These are phyloP conservation scores for Aureobasidium vineae DNA, from an alignment of 2,329 filamentous ascomycete species.

Conservation along the genomic window DNA sequence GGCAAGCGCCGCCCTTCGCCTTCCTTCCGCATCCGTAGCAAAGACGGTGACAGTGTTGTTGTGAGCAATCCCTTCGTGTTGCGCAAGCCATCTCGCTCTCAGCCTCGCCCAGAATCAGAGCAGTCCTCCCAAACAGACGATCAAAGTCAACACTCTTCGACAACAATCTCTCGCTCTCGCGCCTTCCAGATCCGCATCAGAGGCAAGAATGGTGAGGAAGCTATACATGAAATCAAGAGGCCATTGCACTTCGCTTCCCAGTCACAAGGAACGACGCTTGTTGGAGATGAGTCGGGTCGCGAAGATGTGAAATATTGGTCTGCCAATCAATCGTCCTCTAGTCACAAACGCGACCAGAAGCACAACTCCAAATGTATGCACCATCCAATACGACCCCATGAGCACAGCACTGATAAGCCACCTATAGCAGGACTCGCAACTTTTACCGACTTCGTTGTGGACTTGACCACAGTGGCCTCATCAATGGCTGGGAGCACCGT, in stretches of 20 bases:
- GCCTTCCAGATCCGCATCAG: constrained; percentile 28
- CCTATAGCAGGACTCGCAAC: neutral
- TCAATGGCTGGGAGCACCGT: neutral
- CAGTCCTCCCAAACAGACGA: neutral
- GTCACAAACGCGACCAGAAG: neutral
- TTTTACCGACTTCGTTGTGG: constrained; percentile 2
- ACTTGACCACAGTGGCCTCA: neutral
- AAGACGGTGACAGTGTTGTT: constrained; percentile 31
- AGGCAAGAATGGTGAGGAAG: constrained; percentile 32
- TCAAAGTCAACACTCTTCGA: neutral
- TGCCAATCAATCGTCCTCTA: neutral
- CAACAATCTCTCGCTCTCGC: neutral
- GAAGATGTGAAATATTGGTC: constrained; percentile 10
- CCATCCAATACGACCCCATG: neutral
- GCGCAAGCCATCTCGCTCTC: constrained; percentile 17
- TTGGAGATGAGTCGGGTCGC: constrained; percentile 16
- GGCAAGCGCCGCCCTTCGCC: constrained; percentile 21
- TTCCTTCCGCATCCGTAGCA: constrained; percentile 24
- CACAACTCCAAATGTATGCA: constrained; percentile 3
- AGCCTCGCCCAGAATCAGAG: neutral
- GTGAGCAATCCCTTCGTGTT: constrained; percentile 26
- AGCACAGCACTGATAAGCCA: neutral
- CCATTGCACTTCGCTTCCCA: constrained; percentile 25
- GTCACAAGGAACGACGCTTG: constrained; percentile 14
- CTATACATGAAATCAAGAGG: constrained; percentile 26